Percentiles rank a stretch among this genome's conserved stretches.
Evolutionary conservation across 2,329 filamentous ascomycete genomes (phyloP).

Genomic region (Capronia americana): DNA sequence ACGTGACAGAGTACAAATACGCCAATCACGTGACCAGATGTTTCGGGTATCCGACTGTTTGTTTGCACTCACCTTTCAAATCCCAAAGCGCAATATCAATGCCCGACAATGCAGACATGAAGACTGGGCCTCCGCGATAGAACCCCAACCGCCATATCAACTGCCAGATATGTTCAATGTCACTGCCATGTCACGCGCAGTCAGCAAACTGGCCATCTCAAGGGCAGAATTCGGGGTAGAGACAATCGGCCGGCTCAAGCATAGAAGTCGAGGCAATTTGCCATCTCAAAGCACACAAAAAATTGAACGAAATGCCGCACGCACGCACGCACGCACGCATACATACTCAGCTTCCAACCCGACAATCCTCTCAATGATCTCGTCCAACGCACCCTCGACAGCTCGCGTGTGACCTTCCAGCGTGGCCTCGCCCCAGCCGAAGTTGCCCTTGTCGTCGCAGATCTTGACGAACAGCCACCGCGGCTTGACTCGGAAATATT

Average conservation of each 20-base stretch:
- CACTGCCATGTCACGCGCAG: constrained; percentile 41
- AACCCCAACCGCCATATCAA: constrained; percentile 71
- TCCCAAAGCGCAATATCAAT: constrained; percentile 84
- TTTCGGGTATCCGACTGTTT: no score
- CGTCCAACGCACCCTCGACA: constrained; percentile 75
- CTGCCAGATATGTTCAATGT: constrained; percentile 79
- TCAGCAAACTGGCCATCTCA: not conserved
- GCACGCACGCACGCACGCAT: not conserved
- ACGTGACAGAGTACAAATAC: not conserved
- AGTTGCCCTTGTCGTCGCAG: constrained; percentile 67
- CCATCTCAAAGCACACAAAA: no score
- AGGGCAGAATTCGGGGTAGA: not conserved
- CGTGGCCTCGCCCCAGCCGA: constrained; percentile 77
- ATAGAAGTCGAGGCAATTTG: no score
- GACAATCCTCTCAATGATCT: constrained; percentile 66
- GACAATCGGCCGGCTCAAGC: no score
- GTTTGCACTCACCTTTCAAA: constrained; percentile 61
- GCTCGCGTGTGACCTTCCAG: constrained; percentile 76
- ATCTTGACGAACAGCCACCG: constrained; percentile 82
- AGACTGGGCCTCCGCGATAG: constrained; percentile 78
- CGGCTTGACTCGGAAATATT: constrained; percentile 76
- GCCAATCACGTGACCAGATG: not conserved
- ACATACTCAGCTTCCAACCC: constrained; percentile 73
- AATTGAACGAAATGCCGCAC: no score
- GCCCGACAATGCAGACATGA: constrained; percentile 79